Conservation (phyloP, 2,329 filamentous ascomycete genomes). For the Didymella segeticola region DNA sequence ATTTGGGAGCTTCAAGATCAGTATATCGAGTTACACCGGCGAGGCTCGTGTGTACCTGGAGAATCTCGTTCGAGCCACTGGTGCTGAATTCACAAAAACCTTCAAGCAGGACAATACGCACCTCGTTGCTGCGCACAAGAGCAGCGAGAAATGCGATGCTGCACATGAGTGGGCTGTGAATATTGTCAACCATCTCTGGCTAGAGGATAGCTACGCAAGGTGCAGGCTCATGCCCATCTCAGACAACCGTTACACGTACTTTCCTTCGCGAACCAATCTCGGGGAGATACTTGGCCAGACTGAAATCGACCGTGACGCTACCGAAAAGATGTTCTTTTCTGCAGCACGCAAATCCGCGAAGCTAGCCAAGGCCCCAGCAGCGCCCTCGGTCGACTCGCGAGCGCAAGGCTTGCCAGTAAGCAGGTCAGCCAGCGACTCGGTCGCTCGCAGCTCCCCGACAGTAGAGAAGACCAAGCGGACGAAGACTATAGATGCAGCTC, state of each 20-base stretch:
- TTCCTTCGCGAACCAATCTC: conserved; percentile 87
- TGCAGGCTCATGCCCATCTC: conserved; percentile 78
- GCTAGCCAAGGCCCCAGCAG: conserved; percentile 25
- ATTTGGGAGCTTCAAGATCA: conserved; percentile 79
- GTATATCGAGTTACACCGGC: conserved; percentile 94
- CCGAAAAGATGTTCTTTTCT: conserved; percentile 72
- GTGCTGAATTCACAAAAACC: conserved; percentile 90
- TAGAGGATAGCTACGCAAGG: conserved; percentile 95
- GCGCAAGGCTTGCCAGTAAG: conserved; percentile 28
- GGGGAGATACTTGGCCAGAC: conserved; percentile 93
- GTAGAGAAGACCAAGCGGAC: conserved; percentile 36
- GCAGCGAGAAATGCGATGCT: conserved; percentile 91
- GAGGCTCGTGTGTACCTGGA: conserved; percentile 93
- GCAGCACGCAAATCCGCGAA: conserved; percentile 34
- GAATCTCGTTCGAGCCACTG: conserved; percentile 83
- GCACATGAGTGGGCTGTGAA: conserved; percentile 91
- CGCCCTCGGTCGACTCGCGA: conserved; percentile 24
- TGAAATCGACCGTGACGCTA: conserved; percentile 73
- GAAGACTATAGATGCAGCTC: conserved; percentile 37
- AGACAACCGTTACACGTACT: conserved; percentile 80
- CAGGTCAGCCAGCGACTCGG: conserved; percentile 25
- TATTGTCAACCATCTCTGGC: conserved; percentile 93
- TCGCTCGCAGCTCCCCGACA: conserved; percentile 32
- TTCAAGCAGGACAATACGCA: conserved; percentile 97
- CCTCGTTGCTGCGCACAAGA: conserved; percentile 86